phyloP scores from a whole-genome alignment of 2,329 filamentous ascomycete species.

The Immersiporthe knoxdaviesiana region DNA sequence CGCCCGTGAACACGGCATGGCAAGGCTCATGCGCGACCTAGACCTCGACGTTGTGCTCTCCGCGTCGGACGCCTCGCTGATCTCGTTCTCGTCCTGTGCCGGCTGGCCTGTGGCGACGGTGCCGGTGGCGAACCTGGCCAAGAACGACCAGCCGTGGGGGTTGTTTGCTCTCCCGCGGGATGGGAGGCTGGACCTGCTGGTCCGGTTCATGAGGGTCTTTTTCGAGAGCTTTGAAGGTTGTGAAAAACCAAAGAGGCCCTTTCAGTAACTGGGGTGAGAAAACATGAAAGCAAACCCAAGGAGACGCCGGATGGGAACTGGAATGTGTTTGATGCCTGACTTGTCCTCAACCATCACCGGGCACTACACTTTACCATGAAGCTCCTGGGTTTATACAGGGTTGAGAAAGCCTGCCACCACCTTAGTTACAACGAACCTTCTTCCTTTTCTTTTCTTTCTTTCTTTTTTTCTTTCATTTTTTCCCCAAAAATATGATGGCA shows the following conservation, averaged over 20 bases:
- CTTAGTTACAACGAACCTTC: too few species aligned
- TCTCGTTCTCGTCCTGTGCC: slow-evolving; percentile 32
- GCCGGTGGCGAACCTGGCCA: slow-evolving; percentile 33
- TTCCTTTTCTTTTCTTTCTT: not conserved
- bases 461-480: too few species aligned
- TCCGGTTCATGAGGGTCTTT: slow-evolving; percentile 34
- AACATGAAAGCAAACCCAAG: too few species aligned
- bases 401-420: not conserved
- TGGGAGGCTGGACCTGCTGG: slow-evolving; percentile 31
- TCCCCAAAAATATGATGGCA: not conserved
- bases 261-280: too few species aligned
- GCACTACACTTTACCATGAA: not conserved
- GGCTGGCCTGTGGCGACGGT: slow-evolving; percentile 37
- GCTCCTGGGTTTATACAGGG: not conserved
- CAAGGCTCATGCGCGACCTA: slow-evolving; percentile 25
- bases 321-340: not conserved
- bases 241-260: not conserved
- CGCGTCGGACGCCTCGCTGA: slow-evolving; percentile 31
- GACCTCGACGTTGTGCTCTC: slow-evolving; percentile 32
- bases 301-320: not conserved
- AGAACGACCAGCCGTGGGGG: slow-evolving; percentile 36
- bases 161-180: slow-evolving; percentile 35
- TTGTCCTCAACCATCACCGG: not conserved
- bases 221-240: slow-evolving; percentile 14
- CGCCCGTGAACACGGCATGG: slow-evolving; percentile 25